Evolutionary conservation across 768 basidiomycete genomes (phyloP).

Genomic region (Suillus occidentalis): DNA sequence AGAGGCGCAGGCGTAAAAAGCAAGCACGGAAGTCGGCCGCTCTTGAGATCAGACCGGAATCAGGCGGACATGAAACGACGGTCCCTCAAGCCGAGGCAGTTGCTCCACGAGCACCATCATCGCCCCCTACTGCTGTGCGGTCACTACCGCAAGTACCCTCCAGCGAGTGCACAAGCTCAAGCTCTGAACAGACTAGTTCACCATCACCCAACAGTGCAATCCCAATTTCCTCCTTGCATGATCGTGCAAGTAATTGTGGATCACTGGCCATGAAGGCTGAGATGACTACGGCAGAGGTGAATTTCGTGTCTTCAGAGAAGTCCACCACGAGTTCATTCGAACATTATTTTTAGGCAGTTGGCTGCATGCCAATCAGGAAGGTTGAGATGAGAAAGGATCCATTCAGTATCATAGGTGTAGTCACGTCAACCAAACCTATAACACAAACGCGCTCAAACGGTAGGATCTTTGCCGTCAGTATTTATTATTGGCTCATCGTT

Average conservation of each 20-base stretch:
- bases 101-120: background rate
- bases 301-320: background rate
- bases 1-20: constrained; percentile 1
- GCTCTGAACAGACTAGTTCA: background rate
- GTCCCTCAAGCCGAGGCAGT: background rate
- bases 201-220: background rate
- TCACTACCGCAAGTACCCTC: background rate
- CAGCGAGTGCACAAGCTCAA: background rate
- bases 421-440: constrained; percentile 15
- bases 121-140: background rate
- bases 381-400: constrained; percentile 13
- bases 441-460: constrained; percentile 25
- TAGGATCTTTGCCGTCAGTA: constrained; percentile 16
- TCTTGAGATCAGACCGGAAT: background rate
- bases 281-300: background rate
- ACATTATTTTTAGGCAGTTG: constrained; percentile 22
- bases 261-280: background rate
- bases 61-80: background rate
- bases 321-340: background rate
- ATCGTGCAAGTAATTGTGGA: background rate
- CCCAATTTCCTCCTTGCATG: background rate
- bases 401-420: constrained; percentile 36
- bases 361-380: constrained; percentile 21
- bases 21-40: background rate
- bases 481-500: background rate